These are phyloP conservation scores for Blastobotrys capitulatus DNA, from an alignment of 1,139 yeast species.

Conservation along the genomic window DNA sequence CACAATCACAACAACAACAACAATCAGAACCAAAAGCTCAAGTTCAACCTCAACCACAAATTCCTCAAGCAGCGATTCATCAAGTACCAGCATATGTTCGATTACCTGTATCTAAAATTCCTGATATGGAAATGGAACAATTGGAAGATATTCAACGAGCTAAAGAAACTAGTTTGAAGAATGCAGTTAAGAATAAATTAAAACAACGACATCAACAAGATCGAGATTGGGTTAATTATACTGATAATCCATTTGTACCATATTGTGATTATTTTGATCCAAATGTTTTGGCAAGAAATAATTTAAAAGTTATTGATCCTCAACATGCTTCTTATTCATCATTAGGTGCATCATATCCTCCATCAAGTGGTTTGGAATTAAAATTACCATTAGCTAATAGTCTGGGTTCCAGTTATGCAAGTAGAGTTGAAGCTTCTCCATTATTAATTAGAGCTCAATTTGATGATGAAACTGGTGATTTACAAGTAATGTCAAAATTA, in stretches of 20 bases:
- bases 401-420: slow-evolving; percentile 27
- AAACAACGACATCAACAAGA: slow-evolving; percentile 69
- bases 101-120: slow-evolving; percentile 83
- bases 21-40: slow-evolving; percentile 10
- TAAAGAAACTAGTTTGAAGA: slow-evolving; percentile 71
- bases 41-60: slow-evolving; percentile 6
- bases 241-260: slow-evolving; percentile 92
- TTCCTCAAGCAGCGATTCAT: slow-evolving; percentile 17
- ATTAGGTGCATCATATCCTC: slow-evolving; percentile 68
- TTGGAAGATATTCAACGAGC: slow-evolving; percentile 70
- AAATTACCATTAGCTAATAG: slow-evolving; percentile 28
- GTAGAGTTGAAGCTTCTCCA: slow-evolving; percentile 27
- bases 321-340: slow-evolving; percentile 77
- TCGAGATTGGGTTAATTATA: slow-evolving; percentile 68
- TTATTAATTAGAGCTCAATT: slow-evolving; percentile 22
- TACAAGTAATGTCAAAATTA: slow-evolving; percentile 20
- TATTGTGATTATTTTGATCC: slow-evolving; percentile 64
- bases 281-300: slow-evolving; percentile 23
- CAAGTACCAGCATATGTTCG: slow-evolving; percentile 74
- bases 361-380: slow-evolving; percentile 41
- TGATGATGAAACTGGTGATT: slow-evolving; percentile 17
- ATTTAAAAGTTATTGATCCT: slow-evolving; percentile 45
- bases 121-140: slow-evolving; percentile 84
- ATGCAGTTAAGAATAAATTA: slow-evolving; percentile 78
- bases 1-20: too few relatives aligned